Evolutionary conservation across 257 asterid genomes (phyloP), one percentile per base, ranked within the genome.

Genomic region (Gynochthodes officinalis): DNA sequence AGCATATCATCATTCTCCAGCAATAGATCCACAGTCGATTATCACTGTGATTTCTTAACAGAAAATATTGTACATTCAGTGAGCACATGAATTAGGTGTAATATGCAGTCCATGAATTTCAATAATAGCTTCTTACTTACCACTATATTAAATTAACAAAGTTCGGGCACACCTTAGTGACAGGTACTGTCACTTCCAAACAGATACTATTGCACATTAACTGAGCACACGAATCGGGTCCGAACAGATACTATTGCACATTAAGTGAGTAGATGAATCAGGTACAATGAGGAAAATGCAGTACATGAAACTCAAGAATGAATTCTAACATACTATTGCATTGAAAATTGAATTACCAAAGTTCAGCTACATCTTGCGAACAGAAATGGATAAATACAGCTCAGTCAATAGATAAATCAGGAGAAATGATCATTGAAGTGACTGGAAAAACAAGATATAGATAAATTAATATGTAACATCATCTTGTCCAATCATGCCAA

Each of bases 401-500:
- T 49, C 42, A 74, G 42, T 55, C 73, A 66, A 37, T 74, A 28
- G 67, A 55, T 50, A 21, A 74, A 44, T 55, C 21, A 7, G 59
- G 40, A 43, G 64, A 55, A 59, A 5, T 52, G 35, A 53, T 52
- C 23, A 16, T 23, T 49, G 50, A 54, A 33, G 37, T 9, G 43
- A 2, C 15, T 23, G 27, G 19, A 19, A 69, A 69, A 32, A 35
- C 16, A 27, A 4, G 19, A 33, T 44, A 32, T 35, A 48, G 57
- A 44, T 46, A 14, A 40, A 58, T 27, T 25, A 19, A 71, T 71
- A 13, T 30, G 32, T 48, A 59, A 25, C 9, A 30, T 67, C 72
- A 67, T 19, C 40, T 49, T 21, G 28, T 0, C 19, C 21, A 48
- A 48, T 49, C 46, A 67, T 15, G 60, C 21, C 61, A 69, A 69